These are phyloP conservation scores for Penicillium sp. DNA, from an alignment of 2,329 filamentous ascomycete species.

Conservation along the genomic window DNA sequence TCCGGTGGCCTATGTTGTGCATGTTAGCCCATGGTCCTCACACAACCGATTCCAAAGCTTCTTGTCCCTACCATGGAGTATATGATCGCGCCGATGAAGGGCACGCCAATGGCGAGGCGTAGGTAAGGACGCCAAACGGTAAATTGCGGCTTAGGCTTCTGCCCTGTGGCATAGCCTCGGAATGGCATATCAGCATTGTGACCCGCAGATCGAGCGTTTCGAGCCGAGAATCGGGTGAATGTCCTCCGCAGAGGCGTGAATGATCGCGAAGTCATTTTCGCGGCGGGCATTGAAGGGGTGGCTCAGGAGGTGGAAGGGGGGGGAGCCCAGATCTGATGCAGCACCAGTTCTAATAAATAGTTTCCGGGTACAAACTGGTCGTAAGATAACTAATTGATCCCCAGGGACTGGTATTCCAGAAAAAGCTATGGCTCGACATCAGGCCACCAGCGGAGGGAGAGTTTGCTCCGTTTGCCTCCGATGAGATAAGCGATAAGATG, in stretches of 20 bases:
- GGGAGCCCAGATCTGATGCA: not conserved
- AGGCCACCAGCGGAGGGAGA: conserved; percentile 4
- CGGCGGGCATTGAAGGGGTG: not conserved
- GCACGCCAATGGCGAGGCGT: conserved; percentile 49
- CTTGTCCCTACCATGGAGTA: conserved; percentile 51
- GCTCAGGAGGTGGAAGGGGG: not conserved
- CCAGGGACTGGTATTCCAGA: not conserved
- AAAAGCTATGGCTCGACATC: conserved; percentile 12
- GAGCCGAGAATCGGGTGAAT: conserved; percentile 26
- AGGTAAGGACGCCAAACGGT: conserved; percentile 49
- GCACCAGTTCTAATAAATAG: not conserved
- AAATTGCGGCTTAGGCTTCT: conserved; percentile 28
- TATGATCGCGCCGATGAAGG: conserved; percentile 50
- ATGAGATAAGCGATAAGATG: conserved; percentile 18
- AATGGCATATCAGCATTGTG: conserved; percentile 19
- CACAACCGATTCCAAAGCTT: not conserved
- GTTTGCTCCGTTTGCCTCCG: conserved; percentile 18
- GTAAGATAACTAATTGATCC: not conserved
- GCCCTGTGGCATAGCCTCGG: conserved; percentile 28
- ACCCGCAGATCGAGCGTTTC: conserved; percentile 19
- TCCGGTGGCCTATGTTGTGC: conserved; percentile 31
- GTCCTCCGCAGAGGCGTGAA: conserved; percentile 37
- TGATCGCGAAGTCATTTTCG: conserved; percentile 34
- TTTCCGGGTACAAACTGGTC: not conserved
- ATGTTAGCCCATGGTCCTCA: not conserved